A percentile compares a stretch with the other conserved stretches of the same genome.
phyloP scores from a whole-genome alignment of 73 alveolate genomes.

The Stentor coeruleus region DNA sequence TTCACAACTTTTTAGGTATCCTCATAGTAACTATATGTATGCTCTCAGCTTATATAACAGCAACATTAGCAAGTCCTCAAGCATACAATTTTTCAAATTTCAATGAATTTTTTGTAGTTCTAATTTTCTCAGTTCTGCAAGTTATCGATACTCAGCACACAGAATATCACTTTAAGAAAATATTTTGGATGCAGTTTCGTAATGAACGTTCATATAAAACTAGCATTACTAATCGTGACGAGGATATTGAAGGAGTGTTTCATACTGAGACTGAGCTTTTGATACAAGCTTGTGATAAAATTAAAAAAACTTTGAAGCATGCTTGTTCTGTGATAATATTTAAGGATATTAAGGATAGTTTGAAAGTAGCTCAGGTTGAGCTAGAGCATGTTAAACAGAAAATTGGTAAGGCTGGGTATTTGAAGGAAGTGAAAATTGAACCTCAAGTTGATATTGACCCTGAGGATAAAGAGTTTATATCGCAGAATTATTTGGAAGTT shows the following conservation, averaged over 20 bases:
- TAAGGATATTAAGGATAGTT: conserved; percentile 4
- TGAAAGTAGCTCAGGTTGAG: background rate
- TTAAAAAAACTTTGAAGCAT: background rate
- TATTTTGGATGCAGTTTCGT: conserved; percentile 4
- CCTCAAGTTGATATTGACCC: background rate
- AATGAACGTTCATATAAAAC: background rate
- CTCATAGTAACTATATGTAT: background rate
- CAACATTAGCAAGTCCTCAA: background rate
- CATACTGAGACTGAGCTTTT: conserved; percentile 19
- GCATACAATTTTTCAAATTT: background rate
- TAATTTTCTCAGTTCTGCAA: conserved; percentile 3
- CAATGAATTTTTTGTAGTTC: background rate
- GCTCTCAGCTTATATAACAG: background rate
- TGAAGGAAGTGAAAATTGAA: conserved; percentile 17
- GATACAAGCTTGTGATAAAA: background rate
- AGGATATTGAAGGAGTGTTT: background rate
- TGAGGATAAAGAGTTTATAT: conserved; percentile 6
- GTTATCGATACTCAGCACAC: background rate
- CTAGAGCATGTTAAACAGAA: background rate
- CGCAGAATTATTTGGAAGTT: background rate
- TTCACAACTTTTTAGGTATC: background rate
- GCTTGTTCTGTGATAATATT: background rate
- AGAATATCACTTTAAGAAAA: background rate
- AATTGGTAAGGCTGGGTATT: background rate
- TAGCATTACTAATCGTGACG: background rate